Evolutionary conservation across 345 rosid genomes (phyloP).

Genomic region (Turritis glabra): DNA sequence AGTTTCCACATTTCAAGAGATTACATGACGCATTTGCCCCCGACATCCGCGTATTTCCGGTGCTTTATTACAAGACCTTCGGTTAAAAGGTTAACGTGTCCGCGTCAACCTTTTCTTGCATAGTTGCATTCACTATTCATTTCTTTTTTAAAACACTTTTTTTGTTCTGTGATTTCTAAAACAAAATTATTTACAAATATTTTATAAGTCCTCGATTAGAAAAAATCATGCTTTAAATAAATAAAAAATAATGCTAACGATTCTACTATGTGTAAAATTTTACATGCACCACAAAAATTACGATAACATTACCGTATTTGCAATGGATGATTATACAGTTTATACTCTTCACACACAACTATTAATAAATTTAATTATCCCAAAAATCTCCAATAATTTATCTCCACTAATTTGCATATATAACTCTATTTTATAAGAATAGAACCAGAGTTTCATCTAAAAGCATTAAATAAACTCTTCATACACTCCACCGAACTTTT

Average conservation of each 20-base stretch:
- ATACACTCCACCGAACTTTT: not conserved
- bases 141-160: not conserved
- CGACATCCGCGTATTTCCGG: slow-evolving; percentile 24
- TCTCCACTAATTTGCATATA: not conserved
- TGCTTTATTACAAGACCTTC: slow-evolving; percentile 33
- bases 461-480: not conserved
- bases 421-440: not conserved
- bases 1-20: not conserved
- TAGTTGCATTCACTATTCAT: not conserved
- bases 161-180: not conserved
- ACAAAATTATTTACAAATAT: not conserved
- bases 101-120: not conserved
- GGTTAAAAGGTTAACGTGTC: slow-evolving; percentile 29
- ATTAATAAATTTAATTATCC: no score
- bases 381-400: not conserved
- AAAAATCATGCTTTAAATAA: not conserved
- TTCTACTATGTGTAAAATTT: not conserved
- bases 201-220: not conserved
- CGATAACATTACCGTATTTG: no score
- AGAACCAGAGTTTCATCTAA: not conserved
- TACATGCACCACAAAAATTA: not conserved
- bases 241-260: no score
- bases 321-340: not conserved
- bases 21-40: slow-evolving; percentile 25
- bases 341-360: not conserved